Evolutionary conservation across 345 rosid species (phyloP), one percentile per base, ranked within the genome.

Genomic region (Lepidium sativum): DNA sequence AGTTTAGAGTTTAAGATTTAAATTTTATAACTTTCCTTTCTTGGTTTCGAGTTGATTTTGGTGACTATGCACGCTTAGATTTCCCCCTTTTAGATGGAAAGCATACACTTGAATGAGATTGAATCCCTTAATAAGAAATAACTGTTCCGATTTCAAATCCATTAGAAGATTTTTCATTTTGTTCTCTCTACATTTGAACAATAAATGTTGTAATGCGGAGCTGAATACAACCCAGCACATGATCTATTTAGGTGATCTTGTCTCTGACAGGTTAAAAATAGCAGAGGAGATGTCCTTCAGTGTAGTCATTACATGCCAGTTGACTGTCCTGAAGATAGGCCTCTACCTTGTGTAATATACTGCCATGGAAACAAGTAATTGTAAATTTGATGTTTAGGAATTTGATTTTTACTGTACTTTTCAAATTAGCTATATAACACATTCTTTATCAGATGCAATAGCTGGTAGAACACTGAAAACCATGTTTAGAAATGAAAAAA

Each of bases 321-420:
- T 31, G 83, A 75, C 60, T 68, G 71, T 69, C 85, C 87, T 34
- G 87, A 81, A 75, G 92, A 75, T 49, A 88, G 82, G 80, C 77
- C 89, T 63, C 77, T 95, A 8, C 97, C 99, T 48, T 94, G 97
- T 78, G 97, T 90, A 50, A 88, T 90, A 74, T 88, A 90, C 75
- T 90, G 97, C 85, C 99, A 94, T 71, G 97, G 97, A 60, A 90
- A 94, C 81, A 94, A 96, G 97, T 87, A 63, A 10, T 4, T 8
- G 0, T 2, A 14, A 0, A 0, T n/a, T 14, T 58, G 1, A 48
- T 10, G 15, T 20, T 6, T 16, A 9, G 8, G 54, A 51, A 23
- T 43, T 15, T 52, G 48, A 69, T 42, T 52, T 33, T 47, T 42
- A 54, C 37, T 51, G 27, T 32, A 23, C 16, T 16, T n/a, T 48